These are phyloP conservation scores for Coniochaeta sp. DNA, from an alignment of 2,329 filamentous ascomycete species.

Conservation along the genomic window DNA sequence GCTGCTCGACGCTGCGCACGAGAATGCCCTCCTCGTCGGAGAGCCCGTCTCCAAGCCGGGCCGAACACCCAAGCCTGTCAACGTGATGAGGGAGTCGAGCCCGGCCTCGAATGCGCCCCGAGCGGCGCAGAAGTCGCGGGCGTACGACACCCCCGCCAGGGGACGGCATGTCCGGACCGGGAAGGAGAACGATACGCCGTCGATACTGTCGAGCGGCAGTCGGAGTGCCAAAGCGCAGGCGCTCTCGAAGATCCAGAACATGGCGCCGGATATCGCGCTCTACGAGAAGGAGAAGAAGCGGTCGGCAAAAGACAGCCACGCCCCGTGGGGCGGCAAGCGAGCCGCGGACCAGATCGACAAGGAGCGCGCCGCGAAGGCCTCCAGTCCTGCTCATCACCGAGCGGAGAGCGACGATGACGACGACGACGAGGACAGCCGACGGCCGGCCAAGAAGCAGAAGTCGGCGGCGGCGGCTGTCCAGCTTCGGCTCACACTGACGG, in stretches of 20 bases:
- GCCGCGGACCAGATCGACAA: slow-evolving; percentile 53
- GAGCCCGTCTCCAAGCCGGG: slow-evolving; percentile 37
- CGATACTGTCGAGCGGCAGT: slow-evolving; percentile 57
- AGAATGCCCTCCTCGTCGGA: slow-evolving; percentile 40
- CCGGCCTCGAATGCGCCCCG: slow-evolving; percentile 3
- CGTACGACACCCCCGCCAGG: slow-evolving; percentile 31
- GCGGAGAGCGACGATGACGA: slow-evolving; percentile 32
- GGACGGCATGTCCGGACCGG: slow-evolving; percentile 45
- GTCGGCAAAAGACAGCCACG: slow-evolving; percentile 35
- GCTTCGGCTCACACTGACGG: slow-evolving; percentile 67
- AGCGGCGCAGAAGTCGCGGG: slow-evolving; percentile 5
- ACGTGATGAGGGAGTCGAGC: slow-evolving; percentile 33
- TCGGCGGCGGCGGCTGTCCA: slow-evolving; percentile 49
- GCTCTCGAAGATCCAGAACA: slow-evolving; percentile 63
- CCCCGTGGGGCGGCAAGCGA: slow-evolving; percentile 55
- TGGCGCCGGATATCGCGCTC: slow-evolving; percentile 77
- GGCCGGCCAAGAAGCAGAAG: slow-evolving; percentile 56
- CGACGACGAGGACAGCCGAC: slow-evolving; percentile 37
- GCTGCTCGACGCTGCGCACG: slow-evolving; percentile 40
- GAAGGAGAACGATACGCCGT: slow-evolving; percentile 82
- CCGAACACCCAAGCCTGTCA: slow-evolving; percentile 29
- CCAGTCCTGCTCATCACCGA: slow-evolving; percentile 26
- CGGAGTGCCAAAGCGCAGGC: slow-evolving; percentile 87
- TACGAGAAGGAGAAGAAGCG: slow-evolving; percentile 95
- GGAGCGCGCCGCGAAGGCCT: slow-evolving; percentile 27